Evolutionary conservation across 495 filamentous ascomycete species (phyloP), one percentile per base, ranked within the genome.

Genomic region (Trichoderma asperelloides): DNA sequence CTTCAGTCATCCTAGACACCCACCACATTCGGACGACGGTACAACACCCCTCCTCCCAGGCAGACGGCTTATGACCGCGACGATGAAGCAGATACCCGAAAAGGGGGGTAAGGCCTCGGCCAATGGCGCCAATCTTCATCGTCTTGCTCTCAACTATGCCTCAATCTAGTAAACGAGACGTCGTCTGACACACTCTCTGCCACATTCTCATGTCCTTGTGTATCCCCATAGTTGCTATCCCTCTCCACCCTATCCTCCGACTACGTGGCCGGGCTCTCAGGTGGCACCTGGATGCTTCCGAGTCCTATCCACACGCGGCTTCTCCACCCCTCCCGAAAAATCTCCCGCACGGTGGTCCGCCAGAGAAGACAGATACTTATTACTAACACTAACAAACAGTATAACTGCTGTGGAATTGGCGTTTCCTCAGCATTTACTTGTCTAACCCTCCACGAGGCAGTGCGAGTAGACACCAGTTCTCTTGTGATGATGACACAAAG

Each of bases 71-170:
- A 16, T 47, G 43, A 47, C 55, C 25, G 55, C 55, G 25, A 60
- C 55, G 55, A 60, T 60, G 55, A 60, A 60, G 55, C 55, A 60
- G 55, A 28, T 60, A 60, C 55, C 55, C 55, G 55, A 30, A 30
- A 60, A 16, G 25, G 55, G 55, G 25, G 55, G 55, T 30, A 60
- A 16, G 55, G 16, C 55, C 55, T 60, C 55, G 27, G 55, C 11
- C 25, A 1, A 25, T 30, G 55, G 55, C 55, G 25, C n/a, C 55
- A 55, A 55, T 25, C 55, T 25, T 21, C 55, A 60, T 33, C 55
- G 55, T 15, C 55, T 33, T 25, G 55, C 23, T 60, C 55, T 60
- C 55, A 60, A 60, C 55, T 25, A 60, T 60, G 55, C 55, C 55
- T 60, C 55, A 60, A 60, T 60, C 55, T 60, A 13, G 55, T 60